These are phyloP conservation scores for Esteya vermicola DNA, from an alignment of 2,329 filamentous ascomycete species.

Conservation along the genomic window DNA sequence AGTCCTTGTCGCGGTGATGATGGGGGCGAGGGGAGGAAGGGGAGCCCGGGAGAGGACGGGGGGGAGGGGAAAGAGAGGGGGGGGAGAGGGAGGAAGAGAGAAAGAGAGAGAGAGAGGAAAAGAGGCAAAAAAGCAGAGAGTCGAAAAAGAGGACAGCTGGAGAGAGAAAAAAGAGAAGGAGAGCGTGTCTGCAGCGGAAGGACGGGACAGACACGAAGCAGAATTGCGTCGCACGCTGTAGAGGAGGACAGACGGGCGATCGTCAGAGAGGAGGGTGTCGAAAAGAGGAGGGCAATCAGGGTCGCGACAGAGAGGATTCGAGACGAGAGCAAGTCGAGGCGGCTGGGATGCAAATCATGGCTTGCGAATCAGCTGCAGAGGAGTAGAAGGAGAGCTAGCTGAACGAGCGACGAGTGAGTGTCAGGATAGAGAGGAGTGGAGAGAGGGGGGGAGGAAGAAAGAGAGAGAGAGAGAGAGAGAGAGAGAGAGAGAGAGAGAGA, in stretches of 20 bases:
- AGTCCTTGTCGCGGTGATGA: slow-evolving; percentile 19
- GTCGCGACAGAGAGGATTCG: neutral
- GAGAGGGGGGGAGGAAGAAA: neutral
- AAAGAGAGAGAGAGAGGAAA: neutral
- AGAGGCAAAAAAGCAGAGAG: too few species aligned
- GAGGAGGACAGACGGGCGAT: neutral
- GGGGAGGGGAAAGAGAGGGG: slow-evolving; percentile 6
- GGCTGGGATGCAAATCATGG: slow-evolving; percentile 1
- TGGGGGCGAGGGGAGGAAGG: too few species aligned
- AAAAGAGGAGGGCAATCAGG: neutral
- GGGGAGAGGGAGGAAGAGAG: neutral
- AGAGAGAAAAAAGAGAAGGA: neutral
- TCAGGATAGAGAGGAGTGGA: neutral
- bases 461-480: neutral
- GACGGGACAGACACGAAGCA: slow-evolving; percentile 12
- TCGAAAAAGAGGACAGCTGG: neutral
- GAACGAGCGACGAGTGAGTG: neutral
- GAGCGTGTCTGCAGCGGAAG: neutral
- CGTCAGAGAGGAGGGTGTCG: neutral
- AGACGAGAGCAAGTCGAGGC: neutral
- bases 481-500: neutral
- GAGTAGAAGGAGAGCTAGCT: neutral
- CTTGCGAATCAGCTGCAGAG: neutral
- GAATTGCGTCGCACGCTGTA: too few species aligned
- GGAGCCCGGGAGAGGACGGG: slow-evolving; percentile 10